Evolutionary conservation across 2,329 filamentous ascomycete species (phyloP).

Genomic region (Aspergillus glaucus): DNA sequence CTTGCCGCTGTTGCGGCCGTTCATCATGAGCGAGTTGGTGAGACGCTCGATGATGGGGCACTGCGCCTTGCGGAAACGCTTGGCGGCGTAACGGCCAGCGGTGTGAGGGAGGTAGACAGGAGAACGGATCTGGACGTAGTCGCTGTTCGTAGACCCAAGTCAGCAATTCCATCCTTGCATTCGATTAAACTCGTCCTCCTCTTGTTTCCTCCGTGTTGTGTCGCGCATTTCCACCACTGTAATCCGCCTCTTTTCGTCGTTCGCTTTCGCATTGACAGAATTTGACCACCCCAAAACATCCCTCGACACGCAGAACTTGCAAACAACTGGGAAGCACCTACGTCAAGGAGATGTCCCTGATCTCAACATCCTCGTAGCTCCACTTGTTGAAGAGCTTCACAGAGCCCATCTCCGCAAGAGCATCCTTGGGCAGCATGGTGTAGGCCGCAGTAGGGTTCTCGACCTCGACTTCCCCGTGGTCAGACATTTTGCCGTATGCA

Average conservation of each 20-base stretch:
- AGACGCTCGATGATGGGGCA: constrained; percentile 99
- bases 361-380: constrained; percentile 98
- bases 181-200: neutral
- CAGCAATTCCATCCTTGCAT: constrained; percentile 17
- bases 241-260: neutral
- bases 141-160: constrained; percentile 53
- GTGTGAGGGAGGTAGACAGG: constrained; percentile 99
- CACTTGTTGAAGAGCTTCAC: constrained; percentile 99
- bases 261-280: constrained; percentile 5
- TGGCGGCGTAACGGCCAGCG: constrained; percentile 95
- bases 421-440: constrained; percentile 86
- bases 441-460: constrained; percentile 64
- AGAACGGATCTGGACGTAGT: constrained; percentile 99
- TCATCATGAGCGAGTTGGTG: constrained; percentile 99
- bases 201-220: constrained; percentile 1
- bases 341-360: constrained; percentile 99
- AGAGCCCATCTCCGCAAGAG: constrained; percentile 79
- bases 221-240: neutral
- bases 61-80: constrained; percentile 99
- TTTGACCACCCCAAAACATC: neutral
- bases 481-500: constrained; percentile 68
- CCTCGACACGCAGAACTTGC: constrained; percentile 18
- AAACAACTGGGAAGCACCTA: constrained; percentile 52
- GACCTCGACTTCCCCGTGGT: constrained; percentile 89
- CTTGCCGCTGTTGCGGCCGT: constrained; percentile 99